Evolutionary conservation across 306 rosid genomes (phyloP), one percentile per base, ranked within the genome.

Genomic region (Gillenia trifoliata): DNA sequence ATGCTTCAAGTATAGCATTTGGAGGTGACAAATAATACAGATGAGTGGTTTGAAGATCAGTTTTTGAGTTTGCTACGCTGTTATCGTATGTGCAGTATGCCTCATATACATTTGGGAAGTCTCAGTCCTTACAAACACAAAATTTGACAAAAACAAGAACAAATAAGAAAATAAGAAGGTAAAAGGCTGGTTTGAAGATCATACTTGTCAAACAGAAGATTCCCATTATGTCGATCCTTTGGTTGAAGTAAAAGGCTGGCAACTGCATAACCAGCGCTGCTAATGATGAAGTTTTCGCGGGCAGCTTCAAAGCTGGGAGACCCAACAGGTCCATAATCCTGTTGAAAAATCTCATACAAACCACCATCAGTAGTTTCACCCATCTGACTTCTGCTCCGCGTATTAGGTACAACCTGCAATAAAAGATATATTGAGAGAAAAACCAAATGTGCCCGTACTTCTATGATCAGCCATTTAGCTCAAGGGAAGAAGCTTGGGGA

Each of bases 361-460:
- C 99, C 99, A 41, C 99, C 99, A 75, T 94, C 99, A 17, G 99
- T 94, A 43, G 93, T 91, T 85, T 94, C 99, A 49, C 99, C 99
- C 99, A 94, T 94, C 86, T 94, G 99, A 82, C 98, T 92, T 90
- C 96, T 82, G 80, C 96, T 94, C 47, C 97, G 91, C 10, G 95
- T 80, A 73, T 92, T 88, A 52, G 97, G 99, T 80, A 94, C 97
- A 52, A 94, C 99, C 99, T 94, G 89, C 72, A 80, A 73, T 45
- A 64, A 33, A 60, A 52, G 57, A 10, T 29, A 55, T 40, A 25
- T 29, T 64, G 43, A 45, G 70, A 61, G n/a, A 74, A 8, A 20
- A 50, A 49, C 19, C 36, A 55, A 50, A 40, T 49, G 56, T 59
- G 3, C 45, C 25, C 2, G 9, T 64, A 19, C 43, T 30, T 45